Conservation (phyloP, 805 yeast genomes). For the Candida xyloterini region DNA sequence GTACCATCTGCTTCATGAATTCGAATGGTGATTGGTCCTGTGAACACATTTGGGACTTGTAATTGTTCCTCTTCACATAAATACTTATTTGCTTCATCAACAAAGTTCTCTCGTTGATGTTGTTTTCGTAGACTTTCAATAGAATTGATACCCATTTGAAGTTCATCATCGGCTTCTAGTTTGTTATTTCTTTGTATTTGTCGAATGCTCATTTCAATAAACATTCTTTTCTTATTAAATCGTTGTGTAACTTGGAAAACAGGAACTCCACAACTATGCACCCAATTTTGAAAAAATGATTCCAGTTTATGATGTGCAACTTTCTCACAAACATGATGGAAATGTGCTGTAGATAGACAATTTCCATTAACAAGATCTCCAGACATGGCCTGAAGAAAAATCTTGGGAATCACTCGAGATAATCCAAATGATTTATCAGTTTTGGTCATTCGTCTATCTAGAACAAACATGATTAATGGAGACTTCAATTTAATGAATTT, state of each 20-base stretch:
- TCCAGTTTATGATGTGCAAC: slow-evolving; percentile 86
- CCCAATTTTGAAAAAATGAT: slow-evolving; percentile 89
- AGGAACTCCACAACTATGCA: slow-evolving; percentile 85
- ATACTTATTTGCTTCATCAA: slow-evolving; percentile 42
- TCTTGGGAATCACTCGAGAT: slow-evolving; percentile 84
- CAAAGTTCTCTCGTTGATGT: slow-evolving; percentile 37
- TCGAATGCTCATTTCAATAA: slow-evolving; percentile 89
- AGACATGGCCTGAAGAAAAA: slow-evolving; percentile 92
- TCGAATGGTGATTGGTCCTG: slow-evolving; percentile 95
- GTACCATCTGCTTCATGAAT: slow-evolving; percentile 98
- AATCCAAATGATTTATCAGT: slow-evolving; percentile 93
- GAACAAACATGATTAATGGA: slow-evolving; percentile 77
- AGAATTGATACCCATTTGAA: slow-evolving; percentile 10
- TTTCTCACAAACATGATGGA: slow-evolving; percentile 91
- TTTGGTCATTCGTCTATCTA: slow-evolving; percentile 92
- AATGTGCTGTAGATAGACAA: slow-evolving; percentile 74
- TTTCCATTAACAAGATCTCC: slow-evolving; percentile 82
- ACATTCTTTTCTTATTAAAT: slow-evolving; percentile 89
- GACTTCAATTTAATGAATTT: slow-evolving; percentile 74
- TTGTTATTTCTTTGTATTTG: slow-evolving; percentile 72
- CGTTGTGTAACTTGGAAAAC: slow-evolving; percentile 83
- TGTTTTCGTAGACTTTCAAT: slow-evolving; percentile 15
- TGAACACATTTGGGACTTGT: slow-evolving; percentile 51
- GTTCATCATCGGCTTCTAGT: slow-evolving; percentile 18
- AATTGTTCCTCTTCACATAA: slow-evolving; percentile 43